Evolutionary conservation across 2,329 filamentous ascomycete species (phyloP), one percentile per base, ranked within the genome.

Genomic region (Myriosclerotinia curreyana): DNA sequence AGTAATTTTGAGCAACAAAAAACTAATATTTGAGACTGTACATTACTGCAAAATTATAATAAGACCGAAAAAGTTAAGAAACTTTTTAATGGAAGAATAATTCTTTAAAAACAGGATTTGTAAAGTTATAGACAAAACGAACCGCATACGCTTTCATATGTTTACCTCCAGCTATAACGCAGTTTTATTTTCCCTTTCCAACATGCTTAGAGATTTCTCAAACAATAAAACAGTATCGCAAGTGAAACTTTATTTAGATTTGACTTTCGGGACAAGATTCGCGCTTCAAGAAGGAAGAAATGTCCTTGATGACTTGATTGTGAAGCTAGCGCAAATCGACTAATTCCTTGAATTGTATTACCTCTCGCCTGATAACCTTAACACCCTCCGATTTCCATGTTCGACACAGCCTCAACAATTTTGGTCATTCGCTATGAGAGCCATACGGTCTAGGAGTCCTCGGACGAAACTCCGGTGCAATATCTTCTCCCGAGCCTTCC

Each of bases 371-470:
- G 14, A 9, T 11, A 44, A 46, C 3, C 22, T 12, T 15, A 31
- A 34, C 34, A 17, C 9, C 9, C n/a, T 9, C 53, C 5, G 20
- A 15, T 15, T 14, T 2, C 11, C 12, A 31, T 3, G 1, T 31
- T 3, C 20, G 17, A 34, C 7, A 20, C 5, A 25, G 14, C 11
- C 6, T 3, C 22, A 14, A 38, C 1, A 17, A 9, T 11, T 0
- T 40, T 14, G 22, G 8, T 60, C 20, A 60, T 38, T n/a, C 48
- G 40, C 58, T 51, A 28, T 60, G 58, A 17, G 34, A 50, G 11
- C 22, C 46, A n/a, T 60, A 60, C 25, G 58, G 58, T 60, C 58
- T 38, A 6, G 58, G 58, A 20, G 58, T 60, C 20, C 58, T 60
- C 7, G 58, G 46, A 51, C 58, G 58, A 40, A 60, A 60, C 17